A percentile compares a stretch with the other conserved stretches of the same genome.
phyloP scores from a whole-genome alignment of 2,329 filamentous ascomycete genomes.

The Hymenoscyphus occultus region DNA sequence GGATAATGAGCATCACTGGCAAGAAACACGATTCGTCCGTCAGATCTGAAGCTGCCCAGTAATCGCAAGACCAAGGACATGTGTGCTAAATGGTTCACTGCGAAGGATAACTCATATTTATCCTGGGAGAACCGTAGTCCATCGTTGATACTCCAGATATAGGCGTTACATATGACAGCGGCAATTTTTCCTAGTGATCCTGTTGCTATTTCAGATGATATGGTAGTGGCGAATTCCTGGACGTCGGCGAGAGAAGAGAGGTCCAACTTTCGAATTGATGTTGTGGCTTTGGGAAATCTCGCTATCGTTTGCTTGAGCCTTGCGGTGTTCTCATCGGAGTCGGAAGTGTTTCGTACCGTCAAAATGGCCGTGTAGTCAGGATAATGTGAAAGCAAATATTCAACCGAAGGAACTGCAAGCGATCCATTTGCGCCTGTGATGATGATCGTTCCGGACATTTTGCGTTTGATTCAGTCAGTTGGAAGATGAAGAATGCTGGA shows the following conservation, averaged over 20 bases:
- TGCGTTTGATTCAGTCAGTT: background rate
- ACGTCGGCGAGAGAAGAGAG: slow-evolving; percentile 38
- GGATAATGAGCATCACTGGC: slow-evolving; percentile 36
- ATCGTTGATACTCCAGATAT: slow-evolving; percentile 39
- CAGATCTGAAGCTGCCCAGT: slow-evolving; percentile 32
- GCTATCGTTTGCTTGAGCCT: slow-evolving; percentile 27
- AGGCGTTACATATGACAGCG: slow-evolving; percentile 43
- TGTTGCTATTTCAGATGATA: slow-evolving; percentile 32
- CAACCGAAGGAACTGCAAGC: slow-evolving; percentile 33
- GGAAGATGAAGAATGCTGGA: background rate
- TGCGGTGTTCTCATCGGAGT: slow-evolving; percentile 32
- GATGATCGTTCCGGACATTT: slow-evolving; percentile 38
- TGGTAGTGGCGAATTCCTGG: slow-evolving; percentile 35
- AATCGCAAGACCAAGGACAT: slow-evolving; percentile 39
- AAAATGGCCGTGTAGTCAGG: slow-evolving; percentile 29
- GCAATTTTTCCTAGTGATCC: slow-evolving; percentile 36
- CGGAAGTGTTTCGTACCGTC: slow-evolving; percentile 35
- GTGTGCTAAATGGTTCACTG: slow-evolving; percentile 42
- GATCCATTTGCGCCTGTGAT: slow-evolving; percentile 46
- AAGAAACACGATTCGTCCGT: slow-evolving; percentile 34
- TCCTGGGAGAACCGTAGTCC: slow-evolving; percentile 38
- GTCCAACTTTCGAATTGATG: slow-evolving; percentile 38
- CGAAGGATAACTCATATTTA: slow-evolving; percentile 41
- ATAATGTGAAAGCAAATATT: slow-evolving; percentile 29
- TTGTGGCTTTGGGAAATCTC: slow-evolving; percentile 27